Conservation (phyloP, 257 asterid genomes). For the Solanum chilense region DNA sequence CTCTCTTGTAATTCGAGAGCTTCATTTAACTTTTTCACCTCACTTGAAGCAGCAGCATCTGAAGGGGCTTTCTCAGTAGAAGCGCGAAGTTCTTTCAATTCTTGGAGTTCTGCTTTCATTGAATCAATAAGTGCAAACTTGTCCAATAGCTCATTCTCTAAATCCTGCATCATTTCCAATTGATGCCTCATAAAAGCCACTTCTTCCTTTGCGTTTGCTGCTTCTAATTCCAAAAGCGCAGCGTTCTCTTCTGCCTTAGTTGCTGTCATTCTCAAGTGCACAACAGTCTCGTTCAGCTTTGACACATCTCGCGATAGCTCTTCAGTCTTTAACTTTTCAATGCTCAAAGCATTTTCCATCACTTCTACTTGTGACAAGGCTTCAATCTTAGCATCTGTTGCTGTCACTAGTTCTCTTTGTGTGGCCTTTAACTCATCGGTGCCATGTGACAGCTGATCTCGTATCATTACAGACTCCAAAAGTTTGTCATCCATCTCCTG, state of each 20-base stretch:
- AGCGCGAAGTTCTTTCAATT: constrained; percentile 14
- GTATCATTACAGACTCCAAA: constrained; percentile 9
- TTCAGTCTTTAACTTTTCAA: constrained; percentile 19
- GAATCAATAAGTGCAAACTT: constrained; percentile 17
- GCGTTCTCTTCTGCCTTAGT: constrained; percentile 7
- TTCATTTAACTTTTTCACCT: constrained; percentile 13
- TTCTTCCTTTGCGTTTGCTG: constrained; percentile 6
- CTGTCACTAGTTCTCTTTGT: constrained; percentile 10
- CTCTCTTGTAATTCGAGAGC: constrained; percentile 22
- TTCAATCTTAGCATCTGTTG: constrained; percentile 19
- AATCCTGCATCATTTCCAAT: constrained; percentile 12
- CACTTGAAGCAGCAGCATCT: constrained; percentile 2
- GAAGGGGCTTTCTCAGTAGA: constrained; percentile 15
- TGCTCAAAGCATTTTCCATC: constrained; percentile 3
- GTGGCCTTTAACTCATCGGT: constrained; percentile 13
- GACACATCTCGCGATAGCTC: constrained; percentile 15
- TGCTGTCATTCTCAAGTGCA: constrained; percentile 5
- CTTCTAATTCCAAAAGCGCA: neutral
- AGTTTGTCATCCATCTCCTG: constrained; percentile 4
- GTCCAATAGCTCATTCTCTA: constrained; percentile 24
- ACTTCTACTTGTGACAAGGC: constrained; percentile 4
- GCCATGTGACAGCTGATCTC: constrained; percentile 16
- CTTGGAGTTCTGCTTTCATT: constrained; percentile 20
- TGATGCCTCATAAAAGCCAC: neutral
- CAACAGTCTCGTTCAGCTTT: constrained; percentile 14